Base-by-base conservation (phyloP, 2,329 filamentous ascomycete species). In the Colletotrichum sp. region DNA sequence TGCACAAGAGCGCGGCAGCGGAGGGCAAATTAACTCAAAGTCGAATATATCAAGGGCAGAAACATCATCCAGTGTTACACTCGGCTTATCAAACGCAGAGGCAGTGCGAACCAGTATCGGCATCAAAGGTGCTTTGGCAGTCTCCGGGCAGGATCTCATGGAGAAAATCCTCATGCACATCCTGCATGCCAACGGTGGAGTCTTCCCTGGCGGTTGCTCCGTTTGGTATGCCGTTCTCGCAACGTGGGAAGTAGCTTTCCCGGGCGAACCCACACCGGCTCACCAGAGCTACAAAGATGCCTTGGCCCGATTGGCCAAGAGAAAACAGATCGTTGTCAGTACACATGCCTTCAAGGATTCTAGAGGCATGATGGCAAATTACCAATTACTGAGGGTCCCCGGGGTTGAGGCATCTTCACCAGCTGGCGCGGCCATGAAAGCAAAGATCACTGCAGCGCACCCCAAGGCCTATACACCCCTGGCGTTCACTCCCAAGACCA, bases 151-250 rank as follows among this genome's bases (percentile, higher is more conserved):
- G 18, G 70, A 69, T 16, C 44, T 49, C 21, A 74, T 76, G 70
- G 74, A 74, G 36, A 59, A 49, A 44, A 55, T 49, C 24, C 64
- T 89, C 59, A 78, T 83, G 15, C 84, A 87, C 74, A 81, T 89
- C 12, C 81, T 89, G 15, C 80, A 83, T 55, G 80, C 81, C 30
- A 87, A 85, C 60, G 80, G 80, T 3, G 90, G 90, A 0, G 87
- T 89, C 2, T 88, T 92, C 60, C 88, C 90, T 2, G 88, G 89
- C 18, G 89, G 88, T 28, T 85, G 86, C 55, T 83, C 88, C 5
- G 81, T 92, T 6, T 90, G 88, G 83, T 86, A 88, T 72, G 87
- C 87, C 3, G 79, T 90, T 6, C 83, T 86, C 16, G 83, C 84
- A 12, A 81, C 87, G 9, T 92, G 89, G 86, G 80, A 83, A 12